Evolutionary conservation across 2,329 filamentous ascomycete genomes (phyloP), one percentile per base, ranked within the genome.

Genomic region (Aphanocladium album): DNA sequence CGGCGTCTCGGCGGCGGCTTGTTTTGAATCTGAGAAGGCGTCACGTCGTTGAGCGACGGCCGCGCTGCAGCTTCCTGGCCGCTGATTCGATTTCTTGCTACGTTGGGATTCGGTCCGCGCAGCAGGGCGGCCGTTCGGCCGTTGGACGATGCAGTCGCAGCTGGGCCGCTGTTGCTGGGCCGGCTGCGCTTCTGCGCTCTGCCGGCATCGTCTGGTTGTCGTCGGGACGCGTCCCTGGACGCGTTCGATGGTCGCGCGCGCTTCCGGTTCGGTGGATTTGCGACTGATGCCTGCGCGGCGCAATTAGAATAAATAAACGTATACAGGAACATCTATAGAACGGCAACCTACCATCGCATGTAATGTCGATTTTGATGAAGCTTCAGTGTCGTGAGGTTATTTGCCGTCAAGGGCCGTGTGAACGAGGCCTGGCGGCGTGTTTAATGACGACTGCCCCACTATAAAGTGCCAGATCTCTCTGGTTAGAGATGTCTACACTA

Each of bases 211-310:
- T 66, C 52, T 68, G 68, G 67, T 68, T 68, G 71, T 62, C 64
- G 62, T 62, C 53, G 46, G 60, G 63, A 60, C 57, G 60, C 58
- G 35, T 59, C 61, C 63, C 70, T 74, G 60, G 74, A 73, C 75
- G 76, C 76, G 76, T 75, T 75, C 35, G 74, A 67, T 14, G 73
- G 75, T 45, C 74, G 72, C 58, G 75, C 75, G 68, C 77, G 77
- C 67, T 78, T 79, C 64, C 77, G 77, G 65, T 76, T 77, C 57
- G 71, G 71, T 30, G 67, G 67, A 35, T 70, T 64, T 57, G 70
- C 66, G 41, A 66, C 64, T 47, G 67, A 64, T 17, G 70, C 64
- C 69, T 72, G 43, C 3, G 23, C 65, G 60, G 16, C 64, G 37
- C 16, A 50, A 43, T 62, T 39, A 61, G n/a, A 23, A 11, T 27